Conservation (phyloP, 352 stramenopile species). For the Globisporangium middletonii region DNA sequence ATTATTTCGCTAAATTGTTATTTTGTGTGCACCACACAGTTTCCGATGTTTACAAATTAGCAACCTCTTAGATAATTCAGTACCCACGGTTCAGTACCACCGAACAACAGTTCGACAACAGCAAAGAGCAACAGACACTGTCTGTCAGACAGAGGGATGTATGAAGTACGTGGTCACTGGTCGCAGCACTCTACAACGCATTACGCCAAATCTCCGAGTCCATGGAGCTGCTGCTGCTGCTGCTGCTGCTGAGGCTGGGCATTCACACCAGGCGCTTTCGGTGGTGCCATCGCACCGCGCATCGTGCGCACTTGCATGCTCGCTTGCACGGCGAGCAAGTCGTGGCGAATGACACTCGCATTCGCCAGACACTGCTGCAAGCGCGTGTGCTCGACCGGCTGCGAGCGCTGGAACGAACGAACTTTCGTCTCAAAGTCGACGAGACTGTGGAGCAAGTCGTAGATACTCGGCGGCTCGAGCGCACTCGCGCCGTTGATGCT, state of each 20-base stretch:
- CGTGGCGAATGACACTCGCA: slow-evolving; percentile 9
- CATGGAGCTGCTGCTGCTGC: not conserved
- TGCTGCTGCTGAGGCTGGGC: no score
- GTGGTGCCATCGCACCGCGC: not conserved
- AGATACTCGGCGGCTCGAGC: not conserved
- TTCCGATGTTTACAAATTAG: no score
- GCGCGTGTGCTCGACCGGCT: slow-evolving; percentile 3
- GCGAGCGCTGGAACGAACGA: slow-evolving; percentile 6
- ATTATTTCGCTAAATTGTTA: no score
- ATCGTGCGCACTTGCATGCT: slow-evolving; percentile 13
- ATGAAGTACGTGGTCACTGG: no score
- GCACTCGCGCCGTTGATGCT: not conserved
- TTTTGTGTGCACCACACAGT: no score
- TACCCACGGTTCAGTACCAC: no score
- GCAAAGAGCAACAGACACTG: no score
- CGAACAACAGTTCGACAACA: no score
- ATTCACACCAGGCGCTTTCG: not conserved
- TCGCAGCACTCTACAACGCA: not conserved
- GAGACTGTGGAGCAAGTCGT: slow-evolving; percentile 4
- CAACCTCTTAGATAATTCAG: no score
- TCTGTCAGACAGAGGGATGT: no score
- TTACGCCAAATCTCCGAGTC: slow-evolving; percentile 1
- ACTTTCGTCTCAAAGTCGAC: slow-evolving; percentile 8
- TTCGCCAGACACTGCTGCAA: slow-evolving; percentile 15
- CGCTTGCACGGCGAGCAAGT: slow-evolving; percentile 14